These are phyloP conservation scores for Trichophyton verrucosum DNA, from an alignment of 2,329 filamentous ascomycete genomes.

Conservation along the genomic window DNA sequence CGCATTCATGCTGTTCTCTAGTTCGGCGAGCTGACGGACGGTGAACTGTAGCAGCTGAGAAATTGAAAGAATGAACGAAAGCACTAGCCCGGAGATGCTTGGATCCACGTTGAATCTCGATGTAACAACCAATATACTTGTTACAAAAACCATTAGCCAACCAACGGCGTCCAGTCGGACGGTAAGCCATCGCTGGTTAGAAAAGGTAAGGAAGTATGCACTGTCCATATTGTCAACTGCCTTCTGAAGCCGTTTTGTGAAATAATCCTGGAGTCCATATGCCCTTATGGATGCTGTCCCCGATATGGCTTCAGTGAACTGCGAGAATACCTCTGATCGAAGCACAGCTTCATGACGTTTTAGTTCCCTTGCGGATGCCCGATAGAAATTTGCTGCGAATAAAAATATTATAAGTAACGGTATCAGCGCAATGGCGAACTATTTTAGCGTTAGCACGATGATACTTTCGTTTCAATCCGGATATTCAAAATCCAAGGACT, in stretches of 20 bases:
- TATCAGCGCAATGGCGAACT: conserved; percentile 56
- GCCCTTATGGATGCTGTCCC: conserved; percentile 70
- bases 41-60: conserved; percentile 95
- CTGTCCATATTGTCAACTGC: conserved; percentile 85
- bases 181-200: conserved; percentile 88
- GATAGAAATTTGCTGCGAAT: conserved; percentile 75
- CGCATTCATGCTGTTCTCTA: conserved; percentile 97
- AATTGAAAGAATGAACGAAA: conserved; percentile 86
- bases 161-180: conserved; percentile 75
- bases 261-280: conserved; percentile 68
- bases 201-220: conserved; percentile 89
- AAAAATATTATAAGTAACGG: conserved; percentile 66
- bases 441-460: neutral
- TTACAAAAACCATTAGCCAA: conserved; percentile 71
- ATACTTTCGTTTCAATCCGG: neutral
- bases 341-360: conserved; percentile 89
- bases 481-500: conserved; percentile 12
- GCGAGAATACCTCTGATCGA: conserved; percentile 76
- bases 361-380: conserved; percentile 80
- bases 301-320: conserved; percentile 77
- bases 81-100: conserved; percentile 72
- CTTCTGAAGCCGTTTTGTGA: conserved; percentile 54
- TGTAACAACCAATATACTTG: conserved; percentile 82
- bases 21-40: conserved; percentile 82
- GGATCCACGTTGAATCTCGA: conserved; percentile 75